Evolutionary conservation across 2,329 filamentous ascomycete species (phyloP).

Genomic region (Dendryphion nanum): DNA sequence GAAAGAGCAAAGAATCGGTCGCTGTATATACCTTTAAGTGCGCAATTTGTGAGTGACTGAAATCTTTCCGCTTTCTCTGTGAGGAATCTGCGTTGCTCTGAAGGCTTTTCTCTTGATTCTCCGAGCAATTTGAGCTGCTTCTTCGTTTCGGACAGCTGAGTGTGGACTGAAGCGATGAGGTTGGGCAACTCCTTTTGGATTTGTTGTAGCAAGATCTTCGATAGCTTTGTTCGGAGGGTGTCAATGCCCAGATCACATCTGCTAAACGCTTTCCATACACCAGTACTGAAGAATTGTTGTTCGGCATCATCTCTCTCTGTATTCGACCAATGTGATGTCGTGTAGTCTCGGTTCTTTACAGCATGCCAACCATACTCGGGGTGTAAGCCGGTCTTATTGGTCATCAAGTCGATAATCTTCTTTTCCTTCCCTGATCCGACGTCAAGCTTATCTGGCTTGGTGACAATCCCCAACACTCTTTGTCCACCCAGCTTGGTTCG

Average conservation of each 20-base stretch:
- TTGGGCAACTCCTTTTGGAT: conserved; percentile 28
- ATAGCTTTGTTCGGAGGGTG: conserved; percentile 25
- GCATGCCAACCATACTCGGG: conserved; percentile 38
- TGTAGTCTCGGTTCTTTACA: conserved; percentile 34
- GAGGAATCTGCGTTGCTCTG: conserved; percentile 22
- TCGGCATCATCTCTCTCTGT: conserved; percentile 26
- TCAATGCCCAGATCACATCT: conserved; percentile 27
- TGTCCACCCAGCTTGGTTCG: no score
- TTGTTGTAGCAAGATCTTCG: conserved; percentile 29
- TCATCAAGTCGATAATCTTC: conserved; percentile 24
- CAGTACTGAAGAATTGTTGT: conserved; percentile 18
- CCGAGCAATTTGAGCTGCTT: conserved; percentile 16
- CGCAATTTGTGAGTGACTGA: conserved; percentile 17
- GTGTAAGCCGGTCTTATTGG: conserved; percentile 31
- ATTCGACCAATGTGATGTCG: conserved; percentile 12
- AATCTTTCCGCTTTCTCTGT: conserved; percentile 18
- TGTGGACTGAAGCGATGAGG: conserved; percentile 16
- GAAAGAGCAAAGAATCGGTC: conserved; percentile 20
- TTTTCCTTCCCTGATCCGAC: conserved; percentile 22
- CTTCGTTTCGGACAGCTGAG: conserved; percentile 12
- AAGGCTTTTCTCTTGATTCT: conserved; percentile 13
- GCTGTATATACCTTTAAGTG: conserved; percentile 20
- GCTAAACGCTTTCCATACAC: conserved; percentile 16
- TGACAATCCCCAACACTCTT: conserved; percentile 49
- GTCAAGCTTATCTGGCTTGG: conserved; percentile 41